Base-by-base conservation (phyloP, 164 flowering plant genomes). In the Liquidambar formosana region DNA sequence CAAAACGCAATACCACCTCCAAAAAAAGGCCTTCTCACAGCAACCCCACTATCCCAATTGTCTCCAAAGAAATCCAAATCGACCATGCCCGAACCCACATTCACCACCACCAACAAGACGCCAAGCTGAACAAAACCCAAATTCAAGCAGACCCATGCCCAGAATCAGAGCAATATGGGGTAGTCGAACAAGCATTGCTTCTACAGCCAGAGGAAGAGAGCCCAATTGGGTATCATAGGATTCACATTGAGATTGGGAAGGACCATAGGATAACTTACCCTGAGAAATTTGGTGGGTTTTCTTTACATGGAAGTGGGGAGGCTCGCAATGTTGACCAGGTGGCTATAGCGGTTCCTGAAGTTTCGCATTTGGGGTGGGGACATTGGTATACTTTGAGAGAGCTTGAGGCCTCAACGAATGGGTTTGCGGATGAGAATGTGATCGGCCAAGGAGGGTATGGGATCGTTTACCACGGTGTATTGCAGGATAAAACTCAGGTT, bases 391-490 rank as follows among this genome's bases (percentile, higher is more conserved):
- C 90, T 25, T 71, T 91, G 23, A 81, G 90, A 61, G 96, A 91
- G 81, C 86, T 91, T 25, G 92, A 87, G 72, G 86, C 60, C 2
- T 61, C 90, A 0, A 87, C 96, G 0, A 74, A 82, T 77, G 82
- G 83, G 5, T 87, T 89, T 56, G 75, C 88, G 19, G 72, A 73
- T 33, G 90, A 86, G 69, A 85, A 83, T 57, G 90, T 89, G 33
- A 80, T 91, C 46, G 96, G 96, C 4, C 78, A 84, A 78, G 96
- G 96, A n/a, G 96, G 93, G 26, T 85, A 91, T 74, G 96, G 94
- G 67, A 85, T 88, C 70, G 93, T 90, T 63, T 90, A 88, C 68
- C 77, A 78, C 69, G 96, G 92, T 43, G 66, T 82, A 0, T 72
- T 90, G 67, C 75, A 60, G 62, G 90, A 87, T 60, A 67, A 77